These are phyloP conservation scores for Huntiella abstrusa DNA, from an alignment of 2,329 filamentous ascomycete species.

Conservation along the genomic window DNA sequence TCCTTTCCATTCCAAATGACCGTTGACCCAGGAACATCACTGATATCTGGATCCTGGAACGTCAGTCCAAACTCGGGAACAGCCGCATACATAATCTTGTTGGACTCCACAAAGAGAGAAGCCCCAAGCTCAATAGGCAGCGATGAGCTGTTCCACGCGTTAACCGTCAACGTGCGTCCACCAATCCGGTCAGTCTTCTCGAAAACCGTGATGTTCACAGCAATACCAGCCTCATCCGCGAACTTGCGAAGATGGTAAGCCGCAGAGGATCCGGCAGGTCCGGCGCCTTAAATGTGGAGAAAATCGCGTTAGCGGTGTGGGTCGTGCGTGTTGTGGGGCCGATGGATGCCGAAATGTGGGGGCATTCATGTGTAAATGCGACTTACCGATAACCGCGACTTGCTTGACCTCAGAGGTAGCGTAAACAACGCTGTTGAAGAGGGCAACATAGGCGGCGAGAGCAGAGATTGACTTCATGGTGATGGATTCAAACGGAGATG, in stretches of 20 bases:
- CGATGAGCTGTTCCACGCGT: conserved; percentile 48
- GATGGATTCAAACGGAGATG: background rate
- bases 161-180: conserved; percentile 70
- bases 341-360: background rate
- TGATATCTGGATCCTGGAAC: conserved; percentile 25
- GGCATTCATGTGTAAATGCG: background rate
- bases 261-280: conserved; percentile 69
- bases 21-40: conserved; percentile 26
- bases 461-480: background rate
- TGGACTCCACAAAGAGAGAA: conserved; percentile 76
- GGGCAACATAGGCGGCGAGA: background rate
- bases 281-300: conserved; percentile 46
- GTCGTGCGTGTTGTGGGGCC: too few species aligned
- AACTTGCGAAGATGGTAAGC: conserved; percentile 67
- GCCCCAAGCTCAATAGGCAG: conserved; percentile 72
- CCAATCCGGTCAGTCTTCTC: conserved; percentile 64
- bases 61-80: conserved; percentile 51
- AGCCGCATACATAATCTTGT: conserved; percentile 63
- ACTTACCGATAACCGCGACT: conserved; percentile 17
- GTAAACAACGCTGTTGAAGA: too few species aligned
- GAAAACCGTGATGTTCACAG: conserved; percentile 69
- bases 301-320: too few species aligned
- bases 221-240: conserved; percentile 38
- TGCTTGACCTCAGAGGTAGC: conserved; percentile 11
- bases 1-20: conserved; percentile 68